Base-by-base conservation (phyloP, 1,284 basidiomycete genomes). In the Ganoderma boninense region DNA sequence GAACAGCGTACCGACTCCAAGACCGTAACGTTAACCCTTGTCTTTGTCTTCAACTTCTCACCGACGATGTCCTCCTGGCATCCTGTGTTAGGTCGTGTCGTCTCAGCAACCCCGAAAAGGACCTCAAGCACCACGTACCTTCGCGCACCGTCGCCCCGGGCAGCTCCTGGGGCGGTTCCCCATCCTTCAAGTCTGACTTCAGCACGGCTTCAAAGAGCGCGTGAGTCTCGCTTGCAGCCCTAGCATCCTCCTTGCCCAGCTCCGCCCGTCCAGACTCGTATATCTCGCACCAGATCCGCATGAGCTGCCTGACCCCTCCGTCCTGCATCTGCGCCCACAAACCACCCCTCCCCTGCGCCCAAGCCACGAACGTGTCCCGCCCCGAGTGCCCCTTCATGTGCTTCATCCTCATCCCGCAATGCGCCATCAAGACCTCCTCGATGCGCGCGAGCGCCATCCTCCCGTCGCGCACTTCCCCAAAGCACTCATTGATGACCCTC, bases 301-400 rank as follows among this genome's bases (percentile, higher is more conserved):
- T 64, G 18, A 67, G 70, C 66, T 16, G 70, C 59, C 40, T 64
- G 52, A 69, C 18, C 5, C 18, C 35, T 20, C 26, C 32, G 32
- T 64, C 35, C 4, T n/a, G 5, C 0, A n/a, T 62, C 32, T 35
- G 18, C 29, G 29, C 4, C 29, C 29, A 32, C 29, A 32, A 32
- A 4, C 29, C 29, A 4, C 29, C 29, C 29, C 29, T 32, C 29
- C 29, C 4, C 29, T 32, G 29, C 29, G 29, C 29, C 29, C 29
- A 32, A 32, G 29, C 29, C 29, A 32, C 29, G 29, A 32, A 32
- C 2, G 29, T 32, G 29, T 32, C 29, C 29, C 29, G 29, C 29
- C 29, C 29, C 29, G n/a, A n/a, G n/a, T 32, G 32, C 57, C 32
- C 13, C 16, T 59, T 38, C 38, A 38, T 38, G 1, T 6, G 2